phyloP scores from a whole-genome alignment of 164 flowering plant genomes.

The Stephania yunnanensis region DNA sequence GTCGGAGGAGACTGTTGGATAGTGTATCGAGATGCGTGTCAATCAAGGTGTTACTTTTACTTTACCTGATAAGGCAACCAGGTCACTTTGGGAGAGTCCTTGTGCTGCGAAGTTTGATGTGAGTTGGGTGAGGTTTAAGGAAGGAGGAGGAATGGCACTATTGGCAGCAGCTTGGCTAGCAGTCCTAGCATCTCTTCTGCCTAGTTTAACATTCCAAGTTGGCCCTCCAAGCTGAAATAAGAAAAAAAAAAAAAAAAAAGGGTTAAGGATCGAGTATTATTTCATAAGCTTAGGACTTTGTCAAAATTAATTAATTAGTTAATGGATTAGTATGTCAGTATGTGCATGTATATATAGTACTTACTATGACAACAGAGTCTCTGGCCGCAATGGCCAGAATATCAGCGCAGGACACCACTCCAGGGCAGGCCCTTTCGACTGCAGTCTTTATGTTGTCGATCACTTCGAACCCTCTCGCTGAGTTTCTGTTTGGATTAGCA shows the following conservation, averaged over 20 bases:
- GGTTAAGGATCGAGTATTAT: too few relatives aligned
- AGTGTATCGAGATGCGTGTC: too few relatives aligned
- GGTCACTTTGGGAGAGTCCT: slow-evolving; percentile 41
- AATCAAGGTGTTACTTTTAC: neutral
- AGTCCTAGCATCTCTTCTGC: slow-evolving; percentile 44
- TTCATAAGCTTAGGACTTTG: too few relatives aligned
- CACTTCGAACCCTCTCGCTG: slow-evolving; percentile 37
- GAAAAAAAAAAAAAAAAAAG: neutral
- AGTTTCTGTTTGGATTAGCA: slow-evolving; percentile 35
- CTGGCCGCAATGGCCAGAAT: slow-evolving; percentile 46
- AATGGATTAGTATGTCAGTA: neutral
- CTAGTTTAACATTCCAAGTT: slow-evolving; percentile 38
- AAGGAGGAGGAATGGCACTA: slow-evolving; percentile 38
- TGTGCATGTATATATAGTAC: slow-evolving; percentile 4
- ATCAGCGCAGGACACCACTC: slow-evolving; percentile 50
- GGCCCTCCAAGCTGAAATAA: slow-evolving; percentile 43
- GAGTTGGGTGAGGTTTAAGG: slow-evolving; percentile 28
- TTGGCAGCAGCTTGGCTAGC: slow-evolving; percentile 42
- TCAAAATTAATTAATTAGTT: too few relatives aligned
- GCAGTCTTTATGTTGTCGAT: slow-evolving; percentile 27
- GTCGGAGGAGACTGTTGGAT: too few relatives aligned
- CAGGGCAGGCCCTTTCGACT: slow-evolving; percentile 36
- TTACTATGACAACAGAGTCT: slow-evolving; percentile 34
- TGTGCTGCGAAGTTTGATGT: slow-evolving; percentile 24
- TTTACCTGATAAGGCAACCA: slow-evolving; percentile 46